A percentile compares a stretch with the other conserved stretches of the same genome.
Conservation (phyloP, 192 early-diverging fungal genomes). For the Thoreauomyces humboldtii region DNA sequence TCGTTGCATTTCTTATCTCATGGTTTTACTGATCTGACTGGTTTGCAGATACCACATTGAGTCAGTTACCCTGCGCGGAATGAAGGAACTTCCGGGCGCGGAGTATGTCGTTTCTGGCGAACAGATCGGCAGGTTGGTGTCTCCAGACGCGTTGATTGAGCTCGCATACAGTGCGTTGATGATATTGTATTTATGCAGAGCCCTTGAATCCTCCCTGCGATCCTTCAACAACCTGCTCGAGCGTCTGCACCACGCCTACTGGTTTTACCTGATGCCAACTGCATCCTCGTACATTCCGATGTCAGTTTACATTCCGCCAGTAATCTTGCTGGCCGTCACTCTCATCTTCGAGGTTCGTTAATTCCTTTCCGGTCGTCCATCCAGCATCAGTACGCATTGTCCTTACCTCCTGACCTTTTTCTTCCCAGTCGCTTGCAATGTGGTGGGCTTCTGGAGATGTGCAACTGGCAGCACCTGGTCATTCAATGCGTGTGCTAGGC, state of each 20-base stretch:
- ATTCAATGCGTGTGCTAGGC: neutral
- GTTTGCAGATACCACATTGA: constrained; percentile 44
- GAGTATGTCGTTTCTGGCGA: constrained; percentile 2
- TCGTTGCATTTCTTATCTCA: neutral
- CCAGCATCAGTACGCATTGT: too few relatives aligned
- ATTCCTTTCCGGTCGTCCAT: too few relatives aligned
- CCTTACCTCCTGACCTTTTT: too few relatives aligned
- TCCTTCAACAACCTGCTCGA: constrained; percentile 91
- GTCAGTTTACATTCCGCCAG: constrained; percentile 83
- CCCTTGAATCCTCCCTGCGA: constrained; percentile 75
- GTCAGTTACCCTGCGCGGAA: constrained; percentile 34
- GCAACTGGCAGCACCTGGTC: neutral
- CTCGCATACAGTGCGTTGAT: too few relatives aligned
- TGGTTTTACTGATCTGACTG: neutral
- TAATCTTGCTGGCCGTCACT: constrained; percentile 72
- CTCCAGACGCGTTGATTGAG: too few relatives aligned
- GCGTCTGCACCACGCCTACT: constrained; percentile 93
- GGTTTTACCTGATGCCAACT: constrained; percentile 91
- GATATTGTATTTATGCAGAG: too few relatives aligned
- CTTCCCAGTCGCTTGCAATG: constrained; percentile 5
- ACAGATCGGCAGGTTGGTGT: constrained; percentile 20
- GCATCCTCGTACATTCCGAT: constrained; percentile 80
- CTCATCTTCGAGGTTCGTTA: constrained; percentile 48
- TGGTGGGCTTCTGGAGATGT: neutral
- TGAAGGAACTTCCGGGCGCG: constrained; percentile 14